These are phyloP conservation scores for Lactarius sanguifluus DNA, from an alignment of 768 basidiomycete genomes.

Conservation along the genomic window DNA sequence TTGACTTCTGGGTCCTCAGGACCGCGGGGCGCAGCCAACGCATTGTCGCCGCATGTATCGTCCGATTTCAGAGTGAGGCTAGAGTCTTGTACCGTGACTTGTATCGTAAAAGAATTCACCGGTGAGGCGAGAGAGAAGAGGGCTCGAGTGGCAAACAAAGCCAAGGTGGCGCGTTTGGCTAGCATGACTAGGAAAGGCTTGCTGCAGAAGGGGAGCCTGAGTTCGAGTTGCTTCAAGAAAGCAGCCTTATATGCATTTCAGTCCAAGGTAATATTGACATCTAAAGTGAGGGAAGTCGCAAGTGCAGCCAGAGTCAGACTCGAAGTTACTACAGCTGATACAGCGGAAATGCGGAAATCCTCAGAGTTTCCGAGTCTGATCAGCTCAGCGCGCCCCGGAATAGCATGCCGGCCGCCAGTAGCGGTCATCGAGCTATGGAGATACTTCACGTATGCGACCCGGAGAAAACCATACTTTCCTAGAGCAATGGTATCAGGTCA, in stretches of 20 bases:
- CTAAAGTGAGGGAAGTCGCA: neutral
- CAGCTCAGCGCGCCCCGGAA: neutral
- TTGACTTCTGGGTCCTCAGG: conserved; percentile 26
- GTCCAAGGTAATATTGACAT: neutral
- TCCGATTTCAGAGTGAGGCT: neutral
- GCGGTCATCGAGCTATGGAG: neutral
- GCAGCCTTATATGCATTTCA: neutral
- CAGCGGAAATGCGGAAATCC: neutral
- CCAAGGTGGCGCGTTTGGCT: conserved; percentile 11
- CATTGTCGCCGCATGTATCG: neutral
- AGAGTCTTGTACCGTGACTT: conserved; percentile 12
- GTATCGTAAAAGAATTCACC: neutral
- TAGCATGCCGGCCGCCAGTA: neutral
- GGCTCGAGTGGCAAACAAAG: conserved; percentile 11
- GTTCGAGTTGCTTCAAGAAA: neutral
- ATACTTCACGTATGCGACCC: neutral
- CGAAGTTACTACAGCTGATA: neutral
- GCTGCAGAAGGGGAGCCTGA: neutral
- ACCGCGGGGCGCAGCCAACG: neutral
- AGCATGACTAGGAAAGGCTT: conserved; percentile 10
- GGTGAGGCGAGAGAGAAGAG: conserved; percentile 20
- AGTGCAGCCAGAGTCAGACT: neutral
- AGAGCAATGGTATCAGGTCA: neutral
- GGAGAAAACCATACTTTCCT: neutral
- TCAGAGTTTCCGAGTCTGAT: neutral